Evolutionary conservation across 2,329 filamentous ascomycete genomes (phyloP), one percentile per base, ranked within the genome.

Genomic region (Didymosphaeria variabile): DNA sequence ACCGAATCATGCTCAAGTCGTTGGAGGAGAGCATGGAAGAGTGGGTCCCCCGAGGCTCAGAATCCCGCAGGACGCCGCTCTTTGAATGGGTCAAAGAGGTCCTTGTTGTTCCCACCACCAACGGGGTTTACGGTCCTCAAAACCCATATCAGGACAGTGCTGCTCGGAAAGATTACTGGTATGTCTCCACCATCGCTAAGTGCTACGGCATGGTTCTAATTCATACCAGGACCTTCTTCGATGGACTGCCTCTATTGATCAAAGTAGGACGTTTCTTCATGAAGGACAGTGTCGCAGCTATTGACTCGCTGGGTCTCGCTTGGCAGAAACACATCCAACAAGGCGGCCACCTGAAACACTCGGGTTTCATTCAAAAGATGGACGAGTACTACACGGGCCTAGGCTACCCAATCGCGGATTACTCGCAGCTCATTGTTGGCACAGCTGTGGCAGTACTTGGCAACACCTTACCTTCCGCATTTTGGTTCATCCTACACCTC

Each of bases 401-500:
- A 54, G 65, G 69, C 2, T 63, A 81, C 12, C 58, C 72, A 1
- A 23, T 75, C 0, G 56, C 61, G 19, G 79, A 81, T 57, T 75
- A 77, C 3, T 78, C 78, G 10, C 64, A 74, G n/a, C 75, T 73
- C 34, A 78, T 81, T 58, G 68, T 76, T 19, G 79, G 74, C 15
- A 65, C 72, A 10, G 70, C 72, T 0, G 69, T 81, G 54, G 80
- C 75, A 0, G 57, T 79, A 1, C 60, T 82, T 0, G 66, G 72
- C 1, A 82, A 82, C 55, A 80, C 77, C 1, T 64, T 71, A 0
- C 78, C 78, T 0, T 58, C 77, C 0, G 64, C 72, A 0, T 81
- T 81, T 64, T 82, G 79, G 80, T 70, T 73, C 26, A 55, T 80
- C 1, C 69, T 76, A 23, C 64, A 77, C 6, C 53, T 82, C 15